Base-by-base conservation (phyloP, 192 early-diverging fungal genomes). In the Coemansia sp. region DNA sequence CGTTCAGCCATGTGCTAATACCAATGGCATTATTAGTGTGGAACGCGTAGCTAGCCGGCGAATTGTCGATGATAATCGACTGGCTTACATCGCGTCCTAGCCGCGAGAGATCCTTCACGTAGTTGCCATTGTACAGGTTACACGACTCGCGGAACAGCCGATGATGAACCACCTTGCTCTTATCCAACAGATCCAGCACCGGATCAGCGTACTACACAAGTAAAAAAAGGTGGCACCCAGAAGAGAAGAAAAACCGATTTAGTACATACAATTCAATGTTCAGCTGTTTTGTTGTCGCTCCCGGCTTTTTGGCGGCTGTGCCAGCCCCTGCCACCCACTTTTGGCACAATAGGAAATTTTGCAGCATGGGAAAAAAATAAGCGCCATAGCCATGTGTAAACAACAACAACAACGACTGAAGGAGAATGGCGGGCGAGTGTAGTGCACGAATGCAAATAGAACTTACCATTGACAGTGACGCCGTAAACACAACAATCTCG, bases 61-160 rank as follows among this genome's bases (percentile, higher is more conserved):
- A 94, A 83, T 97, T 97, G 84, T 99, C 97, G 47, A 97, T 86
- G 64, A 99, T 96, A 39, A 97, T 93, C 2, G 90, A 87, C 62
- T 90, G 83, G 28, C 83, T 87, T 31, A 99, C 70, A 47, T 94
- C 86, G 23, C 95, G 88, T 20, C 97, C 95, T 48, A 97, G 85
- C 76, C 89, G 87, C 62, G 88, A 91, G 36, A 99, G 77, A 69
- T 97, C 95, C 89, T 99, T 99, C 64, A 97, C 95, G 70, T 99
- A 97, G 79, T 93, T 95, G 45, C 97, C 97, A 59, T 92, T 94
- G 85, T 96, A 91, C 70, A 95, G 87, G 38, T 90, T 88, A 81
- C 97, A 99, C 18, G 93, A 89, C 68, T 99, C 97, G 66, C 97
- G 89, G 87, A 97, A 99, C 41, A 99, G 79, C 52, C 97, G 86